Base-by-base conservation (phyloP, 1,284 basidiomycete species). In the Apiotrichum porosum region DNA sequence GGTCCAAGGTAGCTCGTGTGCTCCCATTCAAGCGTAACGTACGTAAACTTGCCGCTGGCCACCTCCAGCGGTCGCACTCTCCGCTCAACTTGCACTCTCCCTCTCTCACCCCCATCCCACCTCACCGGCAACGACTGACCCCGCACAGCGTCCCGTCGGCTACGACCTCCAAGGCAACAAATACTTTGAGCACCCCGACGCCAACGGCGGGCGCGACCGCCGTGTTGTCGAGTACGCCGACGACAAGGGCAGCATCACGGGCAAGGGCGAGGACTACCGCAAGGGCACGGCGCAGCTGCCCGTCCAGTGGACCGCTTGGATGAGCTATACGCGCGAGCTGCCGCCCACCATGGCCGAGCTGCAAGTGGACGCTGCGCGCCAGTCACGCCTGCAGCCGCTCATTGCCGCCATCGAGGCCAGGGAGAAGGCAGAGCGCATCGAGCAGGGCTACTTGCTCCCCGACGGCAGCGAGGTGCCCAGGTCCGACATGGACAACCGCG, bases 401-500 rank as follows among this genome's bases (percentile, higher is more conserved):
- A 55, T 72, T 9, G 47, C 50, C 4, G 58, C 51, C 0, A 72
- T 72, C 28, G 69, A 68, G 51, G 56, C 43, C 21, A 45, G 69
- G 1, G 69, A 72, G 42, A 36, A 47, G 14, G 64, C 50, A 23
- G 69, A 72, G 43, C 43, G 69, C n/a, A 72, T 72, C 14, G 47
- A 57, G 26, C 69, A 72, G 43, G 69, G 69, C 9, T 72, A 65
- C 40, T 51, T 68, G 15, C 42, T 60, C 22, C 58, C 62, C 6
- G 63, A 63, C 42, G 55, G 50, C 28, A 42, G 14, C 22, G 54
- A 55, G 41, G 24, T 22, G 26, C 26, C 21, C 17, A n/a, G 18
- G 17, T 15, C 26, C 37, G 28, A 38, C 36, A 12, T 28, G 8
- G 26, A 28, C 26, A 12, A 28, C 8, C 26, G 26, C 26, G 12